phyloP scores from a whole-genome alignment of 192 early-diverging fungal species.

The Linnemannia hyalina region DNA sequence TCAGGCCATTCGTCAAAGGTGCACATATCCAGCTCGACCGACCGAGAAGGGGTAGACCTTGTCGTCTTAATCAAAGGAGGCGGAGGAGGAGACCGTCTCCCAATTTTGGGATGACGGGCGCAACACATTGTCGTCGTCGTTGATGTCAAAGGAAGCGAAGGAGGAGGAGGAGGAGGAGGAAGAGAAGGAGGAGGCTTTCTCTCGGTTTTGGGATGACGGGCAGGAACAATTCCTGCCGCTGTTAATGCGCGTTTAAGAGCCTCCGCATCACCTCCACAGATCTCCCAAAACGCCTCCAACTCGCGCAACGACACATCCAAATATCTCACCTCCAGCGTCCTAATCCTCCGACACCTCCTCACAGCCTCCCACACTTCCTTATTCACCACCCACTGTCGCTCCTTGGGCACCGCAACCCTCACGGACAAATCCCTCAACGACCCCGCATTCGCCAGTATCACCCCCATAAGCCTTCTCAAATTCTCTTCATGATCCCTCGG shows the following conservation, averaged over 20 bases:
- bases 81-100: too few species aligned
- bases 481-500: background rate
- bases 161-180: too few species aligned
- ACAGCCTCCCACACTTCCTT: background rate
- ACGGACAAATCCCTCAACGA: background rate
- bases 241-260: background rate
- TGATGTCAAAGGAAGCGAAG: too few species aligned
- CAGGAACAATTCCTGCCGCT: too few species aligned
- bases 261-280: background rate
- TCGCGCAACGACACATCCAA: background rate
- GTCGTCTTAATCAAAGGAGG: background rate
- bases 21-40: background rate
- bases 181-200: too few species aligned
- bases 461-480: background rate
- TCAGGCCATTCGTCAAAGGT: background rate
- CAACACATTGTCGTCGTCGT: too few species aligned
- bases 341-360: background rate
- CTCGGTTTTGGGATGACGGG: too few species aligned
- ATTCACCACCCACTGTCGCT: background rate
- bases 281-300: background rate
- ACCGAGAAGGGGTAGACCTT: background rate
- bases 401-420: background rate
- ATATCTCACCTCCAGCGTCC: background rate
- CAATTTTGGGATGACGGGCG: too few species aligned
- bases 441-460: background rate